phyloP scores from a whole-genome alignment of 2,329 filamentous ascomycete genomes.

The Pseudocercospora fijiensis region DNA sequence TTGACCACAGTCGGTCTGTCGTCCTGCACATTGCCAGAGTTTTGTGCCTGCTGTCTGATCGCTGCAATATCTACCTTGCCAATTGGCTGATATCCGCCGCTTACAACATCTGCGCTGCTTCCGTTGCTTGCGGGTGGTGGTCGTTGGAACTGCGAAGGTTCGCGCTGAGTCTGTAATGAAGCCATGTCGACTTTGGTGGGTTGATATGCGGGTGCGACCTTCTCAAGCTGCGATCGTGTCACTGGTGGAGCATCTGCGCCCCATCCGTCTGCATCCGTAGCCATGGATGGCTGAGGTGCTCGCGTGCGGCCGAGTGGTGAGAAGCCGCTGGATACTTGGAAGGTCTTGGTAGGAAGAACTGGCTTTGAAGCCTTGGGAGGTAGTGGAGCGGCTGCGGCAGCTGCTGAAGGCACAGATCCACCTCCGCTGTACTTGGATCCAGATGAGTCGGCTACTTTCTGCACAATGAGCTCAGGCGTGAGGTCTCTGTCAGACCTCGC shows the following conservation, averaged over 20 bases:
- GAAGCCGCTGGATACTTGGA: slow-evolving; percentile 54
- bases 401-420: slow-evolving; percentile 43
- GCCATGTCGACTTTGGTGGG: slow-evolving; percentile 94
- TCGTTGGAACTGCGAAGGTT: slow-evolving; percentile 62
- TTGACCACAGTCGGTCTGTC: slow-evolving; percentile 83
- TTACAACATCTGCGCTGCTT: slow-evolving; percentile 64
- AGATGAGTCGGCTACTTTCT: slow-evolving; percentile 92
- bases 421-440: slow-evolving; percentile 88
- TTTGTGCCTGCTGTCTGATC: slow-evolving; percentile 71
- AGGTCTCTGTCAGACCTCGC: slow-evolving; percentile 89
- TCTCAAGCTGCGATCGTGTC: slow-evolving; percentile 82
- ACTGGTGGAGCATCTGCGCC: slow-evolving; percentile 90
- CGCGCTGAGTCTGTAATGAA: slow-evolving; percentile 72
- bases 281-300: slow-evolving; percentile 52
- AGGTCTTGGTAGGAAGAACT: slow-evolving; percentile 74
- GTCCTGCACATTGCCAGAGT: slow-evolving; percentile 58
- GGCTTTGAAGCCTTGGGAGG: slow-evolving; percentile 83
- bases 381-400: slow-evolving; percentile 56
- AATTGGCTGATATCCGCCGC: slow-evolving; percentile 85
- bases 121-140: slow-evolving; percentile 49
- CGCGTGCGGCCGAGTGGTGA: slow-evolving; percentile 67
- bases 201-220: slow-evolving; percentile 88
- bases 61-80: slow-evolving; percentile 97
- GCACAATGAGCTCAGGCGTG: slow-evolving; percentile 80
- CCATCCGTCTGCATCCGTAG: slow-evolving; percentile 85